Evolutionary conservation across 768 basidiomycete species (phyloP).

Genomic region (Amanita pseudoporphyria): DNA sequence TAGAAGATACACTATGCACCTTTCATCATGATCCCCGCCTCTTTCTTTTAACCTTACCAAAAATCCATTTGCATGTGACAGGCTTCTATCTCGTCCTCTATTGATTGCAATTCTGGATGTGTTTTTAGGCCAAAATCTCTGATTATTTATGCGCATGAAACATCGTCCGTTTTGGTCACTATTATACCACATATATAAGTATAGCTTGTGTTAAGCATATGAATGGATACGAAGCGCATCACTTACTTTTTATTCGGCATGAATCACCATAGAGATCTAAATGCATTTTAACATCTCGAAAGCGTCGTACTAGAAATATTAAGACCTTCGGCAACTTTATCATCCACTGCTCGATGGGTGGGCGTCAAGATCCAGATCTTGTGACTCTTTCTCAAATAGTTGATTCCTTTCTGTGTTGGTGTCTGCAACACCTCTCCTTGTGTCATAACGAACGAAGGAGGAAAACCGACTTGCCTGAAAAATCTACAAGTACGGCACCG

Average conservation of each 20-base stretch:
- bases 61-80: not conserved
- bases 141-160: not conserved
- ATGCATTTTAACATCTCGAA: not conserved
- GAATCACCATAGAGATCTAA: not conserved
- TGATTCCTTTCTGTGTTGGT: slow-evolving; percentile 45
- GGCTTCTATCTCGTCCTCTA: not conserved
- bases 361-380: slow-evolving; percentile 40
- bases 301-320: not conserved
- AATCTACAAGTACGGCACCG: slow-evolving; percentile 54
- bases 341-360: slow-evolving; percentile 37
- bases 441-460: not conserved
- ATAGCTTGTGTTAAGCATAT: not conserved
- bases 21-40: not conserved
- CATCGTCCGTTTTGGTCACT: not conserved
- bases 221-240: not conserved
- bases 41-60: not conserved
- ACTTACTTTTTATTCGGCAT: not conserved
- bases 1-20: not conserved
- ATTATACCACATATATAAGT: not conserved
- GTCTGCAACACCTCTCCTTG: slow-evolving; percentile 43
- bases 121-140: not conserved
- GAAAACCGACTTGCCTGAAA: slow-evolving; percentile 35
- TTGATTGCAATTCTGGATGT: not conserved
- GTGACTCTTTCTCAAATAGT: slow-evolving; percentile 43
- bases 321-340: slow-evolving; percentile 35